Percentiles rank a stretch among this genome's conserved stretches.
phyloP scores from a whole-genome alignment of 2,329 filamentous ascomycete genomes.

The Daldinia eschscholtzii region DNA sequence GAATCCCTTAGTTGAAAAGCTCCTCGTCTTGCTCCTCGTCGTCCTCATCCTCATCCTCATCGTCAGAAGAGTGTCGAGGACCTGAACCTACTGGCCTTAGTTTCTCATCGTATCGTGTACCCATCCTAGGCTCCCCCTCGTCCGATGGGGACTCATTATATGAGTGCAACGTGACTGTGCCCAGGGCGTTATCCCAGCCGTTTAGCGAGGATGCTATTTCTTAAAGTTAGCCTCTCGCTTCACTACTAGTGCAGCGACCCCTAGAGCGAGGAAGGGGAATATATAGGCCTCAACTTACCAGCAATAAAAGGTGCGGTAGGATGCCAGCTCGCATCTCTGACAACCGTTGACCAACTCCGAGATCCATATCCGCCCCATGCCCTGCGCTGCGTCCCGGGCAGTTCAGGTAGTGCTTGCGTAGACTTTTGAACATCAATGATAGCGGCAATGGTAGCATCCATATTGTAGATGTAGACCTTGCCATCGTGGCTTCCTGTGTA shows the following conservation, averaged over 20 bases:
- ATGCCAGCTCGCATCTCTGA: constrained; percentile 92
- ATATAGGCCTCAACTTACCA: constrained; percentile 59
- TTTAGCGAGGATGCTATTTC: constrained; percentile 82
- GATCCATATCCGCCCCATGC: constrained; percentile 68
- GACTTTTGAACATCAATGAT: constrained; percentile 82
- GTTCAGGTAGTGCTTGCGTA: constrained; percentile 70
- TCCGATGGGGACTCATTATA: constrained; percentile 78
- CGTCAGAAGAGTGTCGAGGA: constrained; percentile 16
- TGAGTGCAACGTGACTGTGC: constrained; percentile 82
- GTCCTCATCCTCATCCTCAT: constrained; percentile 30
- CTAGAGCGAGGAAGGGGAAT: not conserved
- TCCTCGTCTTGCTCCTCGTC: constrained; percentile 39
- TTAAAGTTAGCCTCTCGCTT: not conserved
- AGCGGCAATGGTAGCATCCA: constrained; percentile 86
- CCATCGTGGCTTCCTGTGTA: constrained; percentile 93
- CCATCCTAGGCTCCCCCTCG: constrained; percentile 71
- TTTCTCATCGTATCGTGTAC: constrained; percentile 70
- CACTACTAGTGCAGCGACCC: not conserved
- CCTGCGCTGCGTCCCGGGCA: constrained; percentile 54
- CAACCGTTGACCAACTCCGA: constrained; percentile 78
- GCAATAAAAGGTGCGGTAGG: constrained; percentile 84
- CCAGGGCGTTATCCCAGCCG: constrained; percentile 77
- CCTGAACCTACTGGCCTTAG: constrained; percentile 57
- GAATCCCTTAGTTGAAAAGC: not conserved
- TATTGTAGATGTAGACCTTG: constrained; percentile 90